These are phyloP conservation scores for Fremontodendron californicum DNA, from an alignment of 345 rosid genomes.

Conservation along the genomic window DNA sequence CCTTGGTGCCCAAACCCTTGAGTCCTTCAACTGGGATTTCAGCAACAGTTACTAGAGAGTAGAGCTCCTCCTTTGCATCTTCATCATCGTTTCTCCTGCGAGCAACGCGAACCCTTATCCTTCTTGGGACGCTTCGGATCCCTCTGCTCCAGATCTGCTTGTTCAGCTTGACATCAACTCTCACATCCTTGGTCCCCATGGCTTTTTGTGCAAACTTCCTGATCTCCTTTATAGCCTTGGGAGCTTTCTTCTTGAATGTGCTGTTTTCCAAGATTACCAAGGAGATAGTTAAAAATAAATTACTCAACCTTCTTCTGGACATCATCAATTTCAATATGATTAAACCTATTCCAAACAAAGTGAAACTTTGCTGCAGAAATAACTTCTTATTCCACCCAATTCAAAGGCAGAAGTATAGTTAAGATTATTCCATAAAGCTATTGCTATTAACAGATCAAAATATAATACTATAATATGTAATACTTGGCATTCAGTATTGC, in stretches of 20 bases:
- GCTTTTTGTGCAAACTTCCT: conserved; percentile 58
- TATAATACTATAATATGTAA: not conserved
- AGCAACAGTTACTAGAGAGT: conserved; percentile 55
- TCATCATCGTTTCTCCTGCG: conserved; percentile 67
- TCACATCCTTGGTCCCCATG: conserved; percentile 50
- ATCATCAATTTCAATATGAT: not conserved
- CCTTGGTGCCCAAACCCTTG: conserved; percentile 52
- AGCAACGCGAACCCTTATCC: conserved; percentile 54
- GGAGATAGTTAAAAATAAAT: not conserved
- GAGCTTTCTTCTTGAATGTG: conserved; percentile 71
- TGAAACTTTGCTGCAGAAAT: not conserved
- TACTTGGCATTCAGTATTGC: not conserved
- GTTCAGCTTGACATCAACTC: conserved; percentile 58
- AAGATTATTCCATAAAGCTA: not conserved
- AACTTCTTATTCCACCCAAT: not conserved
- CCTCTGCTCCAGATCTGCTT: conserved; percentile 71
- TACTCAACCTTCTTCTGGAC: not conserved
- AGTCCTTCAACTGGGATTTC: conserved; percentile 54
- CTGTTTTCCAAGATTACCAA: conserved; percentile 24
- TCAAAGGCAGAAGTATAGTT: not conserved
- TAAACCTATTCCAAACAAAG: not conserved
- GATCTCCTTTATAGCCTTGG: conserved; percentile 67
- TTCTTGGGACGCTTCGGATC: conserved; percentile 59
- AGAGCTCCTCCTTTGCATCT: conserved; percentile 67
- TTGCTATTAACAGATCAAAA: not conserved